phyloP scores from a whole-genome alignment of 139 green algal species.

The Zygnema circumcarinatum region DNA sequence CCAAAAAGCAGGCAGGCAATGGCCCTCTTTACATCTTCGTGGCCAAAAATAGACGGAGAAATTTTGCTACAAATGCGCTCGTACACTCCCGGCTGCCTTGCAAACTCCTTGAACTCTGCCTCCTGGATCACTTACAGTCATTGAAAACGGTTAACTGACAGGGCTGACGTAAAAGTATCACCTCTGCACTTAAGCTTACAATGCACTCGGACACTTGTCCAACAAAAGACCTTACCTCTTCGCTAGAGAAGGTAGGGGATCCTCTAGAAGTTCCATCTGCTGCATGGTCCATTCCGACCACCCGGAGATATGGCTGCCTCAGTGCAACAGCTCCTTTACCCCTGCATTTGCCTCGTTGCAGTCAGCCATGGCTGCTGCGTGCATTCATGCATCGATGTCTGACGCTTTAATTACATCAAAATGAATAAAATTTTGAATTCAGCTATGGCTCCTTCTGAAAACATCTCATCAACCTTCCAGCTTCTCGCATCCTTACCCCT shows the following conservation, averaged over 20 bases:
- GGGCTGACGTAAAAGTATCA: no score
- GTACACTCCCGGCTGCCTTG: constrained; percentile 74
- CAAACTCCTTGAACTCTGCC: constrained; percentile 86
- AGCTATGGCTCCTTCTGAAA: no score
- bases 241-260: constrained; percentile 52
- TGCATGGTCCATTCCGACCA: constrained; percentile 86
- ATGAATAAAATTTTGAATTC: no score
- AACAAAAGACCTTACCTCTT: constrained; percentile 61
- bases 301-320: constrained; percentile 92
- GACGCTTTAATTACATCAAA: no score
- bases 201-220: no score
- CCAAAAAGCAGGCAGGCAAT: constrained; percentile 96
- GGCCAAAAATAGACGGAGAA: constrained; percentile 95
- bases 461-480: no score
- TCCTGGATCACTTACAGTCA: no score
- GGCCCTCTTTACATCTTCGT: constrained; percentile 93
- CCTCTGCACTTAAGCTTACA: no score
- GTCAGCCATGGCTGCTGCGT: no score
- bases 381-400: no score
- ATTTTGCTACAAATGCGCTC: constrained; percentile 77
- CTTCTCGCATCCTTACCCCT: no score
- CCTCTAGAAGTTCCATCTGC: constrained; percentile 60
- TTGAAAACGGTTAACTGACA: neutral
- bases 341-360: constrained; percentile 7
- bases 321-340: constrained; percentile 68